Evolutionary conservation across 75 land plant genomes (phyloP), one percentile per base, ranked within the genome.

Genomic region (Picea glauca): DNA sequence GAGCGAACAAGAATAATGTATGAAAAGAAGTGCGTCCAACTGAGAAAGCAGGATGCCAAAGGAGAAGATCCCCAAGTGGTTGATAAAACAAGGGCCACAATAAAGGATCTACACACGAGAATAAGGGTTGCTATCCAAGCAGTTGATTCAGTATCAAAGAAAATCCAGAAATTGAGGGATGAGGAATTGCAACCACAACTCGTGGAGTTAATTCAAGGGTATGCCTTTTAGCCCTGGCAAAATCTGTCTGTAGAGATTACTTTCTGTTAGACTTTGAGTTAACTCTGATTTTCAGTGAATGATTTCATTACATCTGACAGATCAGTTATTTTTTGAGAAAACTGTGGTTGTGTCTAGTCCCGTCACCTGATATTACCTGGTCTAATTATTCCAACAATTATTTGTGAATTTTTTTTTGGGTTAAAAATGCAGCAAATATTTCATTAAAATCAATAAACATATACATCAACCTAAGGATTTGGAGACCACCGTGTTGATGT

Each of bases 111-210:
- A 17, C 91, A 95, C 62, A 90, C 92, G 8, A 79, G 93, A 76
- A 91, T 97, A 74, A 83, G 84, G 81, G 94, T 97, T 32, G 92
- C 99, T 6, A 83, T 94, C 5, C 77, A 90, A 66, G 90, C 93
- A 61, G 93, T 90, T 58, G 94, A 94, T 60, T 81, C 91, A 3
- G 97, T 96, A 64, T 92, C 93, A 46, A 81, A 66, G 23, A 88
- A 78, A 78, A 93, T 97, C 33, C 83, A 92, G 79, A 91, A 94
- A 80, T 75, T 97, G 54, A 90, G 92, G 80, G 96, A 94, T 75
- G 99, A 97, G 59, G 99, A 97, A 60, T 84, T 97, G 64, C 86
- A 87, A 56, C 99, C 99, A 17, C 99, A 97, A 80, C 85, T 97
- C 21, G 46, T 87, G 26, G 99, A 97, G 76, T 79, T 92, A 38